phyloP scores from a whole-genome alignment of 805 yeast species.

The Starmera caribaea region DNA sequence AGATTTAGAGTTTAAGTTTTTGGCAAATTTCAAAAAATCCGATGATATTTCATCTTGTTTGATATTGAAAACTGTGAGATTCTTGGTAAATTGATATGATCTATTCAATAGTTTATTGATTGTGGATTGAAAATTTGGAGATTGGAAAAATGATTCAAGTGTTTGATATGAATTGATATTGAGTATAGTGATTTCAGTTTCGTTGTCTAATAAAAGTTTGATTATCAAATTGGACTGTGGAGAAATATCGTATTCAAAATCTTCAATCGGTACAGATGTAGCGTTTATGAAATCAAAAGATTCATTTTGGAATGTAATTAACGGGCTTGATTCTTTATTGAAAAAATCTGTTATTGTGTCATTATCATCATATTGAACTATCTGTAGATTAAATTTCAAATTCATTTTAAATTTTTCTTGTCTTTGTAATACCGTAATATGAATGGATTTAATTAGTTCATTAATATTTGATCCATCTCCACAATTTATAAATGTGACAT shows the following conservation, averaged over 20 bases:
- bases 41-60: constrained; percentile 10
- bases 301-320: constrained; percentile 3
- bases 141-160: too few relatives aligned
- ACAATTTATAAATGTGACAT: constrained; percentile 2
- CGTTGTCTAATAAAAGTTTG: too few relatives aligned
- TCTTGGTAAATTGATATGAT: constrained; percentile 17
- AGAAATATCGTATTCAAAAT: too few relatives aligned
- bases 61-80: constrained; percentile 24
- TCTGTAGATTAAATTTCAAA: too few relatives aligned
- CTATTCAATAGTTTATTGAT: constrained; percentile 1
- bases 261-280: too few relatives aligned
- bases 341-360: too few relatives aligned
- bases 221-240: too few relatives aligned
- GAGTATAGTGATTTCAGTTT: too few relatives aligned
- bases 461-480: not conserved
- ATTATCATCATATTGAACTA: too few relatives aligned
- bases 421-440: not conserved
- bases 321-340: not conserved
- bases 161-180: too few relatives aligned
- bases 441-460: not conserved
- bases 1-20: constrained; percentile 1
- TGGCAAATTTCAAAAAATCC: constrained; percentile 9
- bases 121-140: constrained; percentile 3
- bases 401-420: constrained; percentile 4
- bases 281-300: too few relatives aligned